These are phyloP conservation scores for Polymyxa betae DNA, from an alignment of 208 protist species.

Conservation along the genomic window DNA sequence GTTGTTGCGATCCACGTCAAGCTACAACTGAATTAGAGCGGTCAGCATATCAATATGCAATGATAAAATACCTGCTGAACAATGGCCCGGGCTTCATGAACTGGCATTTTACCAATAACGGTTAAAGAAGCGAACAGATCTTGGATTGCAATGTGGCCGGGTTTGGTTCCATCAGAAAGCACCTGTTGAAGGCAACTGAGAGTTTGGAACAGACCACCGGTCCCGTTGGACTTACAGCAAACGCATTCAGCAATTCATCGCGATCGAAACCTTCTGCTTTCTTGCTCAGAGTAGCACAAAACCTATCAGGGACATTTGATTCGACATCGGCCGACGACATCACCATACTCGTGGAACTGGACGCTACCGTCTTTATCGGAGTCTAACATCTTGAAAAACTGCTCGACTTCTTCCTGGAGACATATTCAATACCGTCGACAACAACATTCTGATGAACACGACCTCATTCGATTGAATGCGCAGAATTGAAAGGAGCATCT, in stretches of 20 bases:
- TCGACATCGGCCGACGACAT: not conserved
- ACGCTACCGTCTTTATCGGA: not conserved
- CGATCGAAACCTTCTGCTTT: not conserved
- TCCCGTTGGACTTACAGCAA: not conserved
- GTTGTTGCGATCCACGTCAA: not conserved
- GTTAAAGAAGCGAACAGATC: not conserved
- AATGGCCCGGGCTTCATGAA: not conserved
- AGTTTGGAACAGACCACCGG: not conserved
- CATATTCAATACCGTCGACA: not conserved
- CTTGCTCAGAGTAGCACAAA: not conserved
- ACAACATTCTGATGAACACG: not conserved
- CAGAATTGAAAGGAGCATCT: not conserved
- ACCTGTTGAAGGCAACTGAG: not conserved
- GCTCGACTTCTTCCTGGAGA: not conserved
- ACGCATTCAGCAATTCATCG: not conserved
- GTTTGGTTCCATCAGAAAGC: not conserved
- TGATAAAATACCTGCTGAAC: conserved; percentile 15
- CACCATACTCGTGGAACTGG: not conserved
- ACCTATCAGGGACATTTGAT: not conserved
- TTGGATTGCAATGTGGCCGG: not conserved
- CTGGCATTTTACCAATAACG: not conserved
- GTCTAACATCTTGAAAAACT: not conserved
- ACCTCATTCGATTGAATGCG: not conserved
- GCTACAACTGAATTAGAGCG: not conserved
- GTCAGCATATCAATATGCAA: not conserved